phyloP scores from a whole-genome alignment of 2,329 filamentous ascomycete genomes.

The Geosmithia morbida region DNA sequence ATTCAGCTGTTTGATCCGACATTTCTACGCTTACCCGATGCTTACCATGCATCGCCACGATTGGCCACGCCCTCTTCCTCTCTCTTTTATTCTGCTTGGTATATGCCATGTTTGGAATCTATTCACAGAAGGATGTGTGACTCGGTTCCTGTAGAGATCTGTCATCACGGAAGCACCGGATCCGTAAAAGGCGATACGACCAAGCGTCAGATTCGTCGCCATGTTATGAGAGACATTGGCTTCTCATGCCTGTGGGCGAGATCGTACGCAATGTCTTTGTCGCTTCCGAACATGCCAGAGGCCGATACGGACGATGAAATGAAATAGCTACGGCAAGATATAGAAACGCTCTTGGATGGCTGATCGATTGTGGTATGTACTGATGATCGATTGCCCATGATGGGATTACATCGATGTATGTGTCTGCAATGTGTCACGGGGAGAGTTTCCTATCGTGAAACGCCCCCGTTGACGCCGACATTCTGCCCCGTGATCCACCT shows the following conservation, averaged over 20 bases:
- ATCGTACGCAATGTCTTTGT: conserved; percentile 5
- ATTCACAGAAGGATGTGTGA: too few species aligned
- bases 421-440: neutral
- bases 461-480: conserved; percentile 21
- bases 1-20: too few species aligned
- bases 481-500: conserved; percentile 29
- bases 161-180: too few species aligned
- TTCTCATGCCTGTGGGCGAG: conserved; percentile 5
- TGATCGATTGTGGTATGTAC: neutral
- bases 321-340: neutral
- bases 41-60: too few species aligned
- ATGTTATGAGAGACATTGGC: conserved; percentile 9
- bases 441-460: conserved; percentile 6
- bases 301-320: neutral
- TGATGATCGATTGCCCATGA: too few species aligned
- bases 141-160: too few species aligned
- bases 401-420: neutral
- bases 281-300: conserved; percentile 1
- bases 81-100: too few species aligned
- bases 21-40: too few species aligned
- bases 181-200: conserved; percentile 4
- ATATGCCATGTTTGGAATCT: too few species aligned
- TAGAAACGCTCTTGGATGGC: neutral
- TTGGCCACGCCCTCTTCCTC: too few species aligned
- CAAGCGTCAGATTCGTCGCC: conserved; percentile 8